Evolutionary conservation across 257 asterid genomes (phyloP).

Genomic region (Solanum bulbocastanum): DNA sequence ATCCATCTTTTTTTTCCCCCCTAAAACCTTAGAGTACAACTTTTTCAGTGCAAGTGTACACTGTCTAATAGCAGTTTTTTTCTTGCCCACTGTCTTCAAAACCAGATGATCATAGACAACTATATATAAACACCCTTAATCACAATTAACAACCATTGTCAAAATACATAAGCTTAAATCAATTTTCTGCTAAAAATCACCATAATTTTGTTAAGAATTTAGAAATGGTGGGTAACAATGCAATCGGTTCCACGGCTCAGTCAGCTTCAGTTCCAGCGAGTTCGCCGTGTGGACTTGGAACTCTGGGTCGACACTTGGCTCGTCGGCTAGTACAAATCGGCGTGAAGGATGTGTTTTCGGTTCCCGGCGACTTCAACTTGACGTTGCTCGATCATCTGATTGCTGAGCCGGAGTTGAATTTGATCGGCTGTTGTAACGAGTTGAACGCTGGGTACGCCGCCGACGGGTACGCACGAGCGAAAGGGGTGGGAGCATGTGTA

Average conservation of each 20-base stretch:
- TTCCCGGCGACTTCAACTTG: slow-evolving; percentile 71
- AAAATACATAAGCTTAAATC: neutral
- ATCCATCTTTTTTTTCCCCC: neutral
- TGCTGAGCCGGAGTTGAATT: slow-evolving; percentile 56
- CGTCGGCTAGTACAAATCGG: slow-evolving; percentile 67
- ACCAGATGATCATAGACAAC: neutral
- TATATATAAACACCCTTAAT: neutral
- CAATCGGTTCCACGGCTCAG: neutral
- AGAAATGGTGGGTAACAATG: slow-evolving; percentile 19
- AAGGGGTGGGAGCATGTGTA: slow-evolving; percentile 70
- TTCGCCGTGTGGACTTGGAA: slow-evolving; percentile 16
- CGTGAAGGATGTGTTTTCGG: slow-evolving; percentile 57
- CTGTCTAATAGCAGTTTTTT: neutral
- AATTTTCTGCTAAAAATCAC: neutral
- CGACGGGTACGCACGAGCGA: slow-evolving; percentile 65
- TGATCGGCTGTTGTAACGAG: slow-evolving; percentile 77
- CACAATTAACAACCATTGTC: neutral
- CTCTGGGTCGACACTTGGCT: slow-evolving; percentile 57
- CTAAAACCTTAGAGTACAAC: neutral
- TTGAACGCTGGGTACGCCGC: slow-evolving; percentile 79
- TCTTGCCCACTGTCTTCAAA: slow-evolving; percentile 28
- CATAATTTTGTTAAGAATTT: neutral
- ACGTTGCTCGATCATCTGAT: slow-evolving; percentile 51
- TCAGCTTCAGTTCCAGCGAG: slow-evolving; percentile 4
- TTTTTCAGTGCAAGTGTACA: neutral